Evolutionary conservation across 2,329 filamentous ascomycete genomes (phyloP).

Genomic region (Gliomastix tumulicola): DNA sequence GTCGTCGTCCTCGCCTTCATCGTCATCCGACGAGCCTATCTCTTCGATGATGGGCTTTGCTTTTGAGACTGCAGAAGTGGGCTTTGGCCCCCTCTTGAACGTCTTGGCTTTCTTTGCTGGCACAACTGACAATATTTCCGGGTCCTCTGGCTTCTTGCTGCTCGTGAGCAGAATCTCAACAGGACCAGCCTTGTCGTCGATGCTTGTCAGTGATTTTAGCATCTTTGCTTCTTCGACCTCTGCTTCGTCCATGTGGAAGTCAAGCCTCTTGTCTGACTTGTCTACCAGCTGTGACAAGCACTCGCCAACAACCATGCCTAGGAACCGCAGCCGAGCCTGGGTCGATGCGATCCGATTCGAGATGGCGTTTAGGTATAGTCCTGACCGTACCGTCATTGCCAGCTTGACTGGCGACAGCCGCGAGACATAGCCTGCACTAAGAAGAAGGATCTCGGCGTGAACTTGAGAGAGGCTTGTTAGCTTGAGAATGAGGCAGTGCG

Average conservation of each 20-base stretch:
- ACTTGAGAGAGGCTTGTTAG: slow-evolving; percentile 46
- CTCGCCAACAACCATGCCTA: slow-evolving; percentile 85
- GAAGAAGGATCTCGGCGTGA: slow-evolving; percentile 70
- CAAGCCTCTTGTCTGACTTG: slow-evolving; percentile 65
- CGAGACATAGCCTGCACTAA: slow-evolving; percentile 70
- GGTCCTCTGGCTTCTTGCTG: slow-evolving; percentile 3
- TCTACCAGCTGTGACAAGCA: slow-evolving; percentile 57
- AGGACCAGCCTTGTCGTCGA: slow-evolving; percentile 57
- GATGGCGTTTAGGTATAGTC: slow-evolving; percentile 67
- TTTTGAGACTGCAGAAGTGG: slow-evolving; percentile 20
- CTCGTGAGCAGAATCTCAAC: slow-evolving; percentile 26
- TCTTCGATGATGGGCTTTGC: slow-evolving; percentile 56
- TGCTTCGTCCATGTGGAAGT: slow-evolving; percentile 79
- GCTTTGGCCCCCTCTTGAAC: slow-evolving; percentile 13
- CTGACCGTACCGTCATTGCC: slow-evolving; percentile 61
- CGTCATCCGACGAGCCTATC: slow-evolving; percentile 46
- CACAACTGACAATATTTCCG: no score
- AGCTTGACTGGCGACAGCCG: slow-evolving; percentile 60
- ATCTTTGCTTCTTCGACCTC: slow-evolving; percentile 64
- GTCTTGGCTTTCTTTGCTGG: slow-evolving; percentile 7
- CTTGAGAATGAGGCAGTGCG: not conserved
- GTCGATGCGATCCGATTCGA: slow-evolving; percentile 80
- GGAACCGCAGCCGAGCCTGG: slow-evolving; percentile 66
- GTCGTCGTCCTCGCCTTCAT: slow-evolving; percentile 54
- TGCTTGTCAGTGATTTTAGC: slow-evolving; percentile 60